These are phyloP conservation scores for Stephania yunnanensis DNA, from an alignment of 164 flowering plant genomes.

Conservation along the genomic window DNA sequence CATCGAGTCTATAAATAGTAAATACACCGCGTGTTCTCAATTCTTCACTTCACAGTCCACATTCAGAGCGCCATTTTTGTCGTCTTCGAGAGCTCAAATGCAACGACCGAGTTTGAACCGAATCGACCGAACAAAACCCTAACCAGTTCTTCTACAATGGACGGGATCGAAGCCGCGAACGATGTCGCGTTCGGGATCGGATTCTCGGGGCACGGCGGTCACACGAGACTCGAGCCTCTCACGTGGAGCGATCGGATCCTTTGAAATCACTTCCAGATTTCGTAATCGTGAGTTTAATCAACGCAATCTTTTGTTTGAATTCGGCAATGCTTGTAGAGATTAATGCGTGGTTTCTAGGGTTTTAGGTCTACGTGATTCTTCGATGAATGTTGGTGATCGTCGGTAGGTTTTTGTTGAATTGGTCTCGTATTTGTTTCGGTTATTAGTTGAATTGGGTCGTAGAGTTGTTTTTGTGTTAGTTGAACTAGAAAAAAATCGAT, in stretches of 20 bases:
- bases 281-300: too few relatives aligned
- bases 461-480: too few relatives aligned
- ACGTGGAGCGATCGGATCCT: constrained; percentile 49
- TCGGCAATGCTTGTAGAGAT: too few relatives aligned
- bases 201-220: constrained; percentile 87
- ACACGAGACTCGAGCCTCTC: constrained; percentile 77
- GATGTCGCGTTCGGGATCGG: constrained; percentile 75
- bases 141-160: constrained; percentile 36
- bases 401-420: neutral
- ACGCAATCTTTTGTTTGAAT: constrained; percentile 10
- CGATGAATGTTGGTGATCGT: neutral
- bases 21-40: too few relatives aligned
- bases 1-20: too few relatives aligned
- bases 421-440: too few relatives aligned
- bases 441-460: too few relatives aligned
- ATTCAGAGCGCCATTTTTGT: neutral
- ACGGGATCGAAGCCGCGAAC: constrained; percentile 48
- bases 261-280: too few relatives aligned
- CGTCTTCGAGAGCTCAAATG: neutral
- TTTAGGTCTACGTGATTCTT: neutral
- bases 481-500: too few relatives aligned
- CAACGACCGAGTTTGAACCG: neutral
- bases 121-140: constrained; percentile 1
- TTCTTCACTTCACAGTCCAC: neutral
- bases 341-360: neutral